Conservation (phyloP, 192 early-diverging fungal species). For the Spizellomyces punctatus region DNA sequence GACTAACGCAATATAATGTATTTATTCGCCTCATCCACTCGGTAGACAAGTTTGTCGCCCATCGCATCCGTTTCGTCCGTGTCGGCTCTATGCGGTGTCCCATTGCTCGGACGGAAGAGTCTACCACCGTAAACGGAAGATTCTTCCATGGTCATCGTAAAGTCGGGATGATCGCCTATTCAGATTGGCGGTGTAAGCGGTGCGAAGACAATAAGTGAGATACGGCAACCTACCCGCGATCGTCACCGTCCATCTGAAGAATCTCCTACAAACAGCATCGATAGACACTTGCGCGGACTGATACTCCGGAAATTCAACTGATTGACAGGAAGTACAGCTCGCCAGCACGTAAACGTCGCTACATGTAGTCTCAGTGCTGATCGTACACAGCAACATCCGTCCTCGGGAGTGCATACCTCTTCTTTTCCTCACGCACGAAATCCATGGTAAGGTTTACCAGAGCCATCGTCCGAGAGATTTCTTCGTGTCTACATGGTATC, state of each 20-base stretch:
- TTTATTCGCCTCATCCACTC: background rate
- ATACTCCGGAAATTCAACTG: background rate
- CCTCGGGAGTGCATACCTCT: background rate
- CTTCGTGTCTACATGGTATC: background rate
- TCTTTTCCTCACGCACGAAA: background rate
- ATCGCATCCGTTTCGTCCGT: too few species aligned
- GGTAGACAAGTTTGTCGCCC: background rate
- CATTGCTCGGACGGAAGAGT: background rate
- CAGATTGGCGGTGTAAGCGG: background rate
- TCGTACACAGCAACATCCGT: background rate
- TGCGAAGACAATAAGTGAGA: background rate
- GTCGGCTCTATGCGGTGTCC: too few species aligned
- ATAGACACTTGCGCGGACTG: background rate
- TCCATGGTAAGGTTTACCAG: background rate
- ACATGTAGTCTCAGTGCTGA: background rate
- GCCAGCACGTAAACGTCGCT: background rate
- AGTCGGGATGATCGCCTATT: background rate
- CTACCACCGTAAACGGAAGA: background rate
- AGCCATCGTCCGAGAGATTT: background rate
- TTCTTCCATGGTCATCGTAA: background rate
- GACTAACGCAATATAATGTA: background rate
- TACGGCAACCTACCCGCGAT: background rate
- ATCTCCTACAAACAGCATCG: background rate
- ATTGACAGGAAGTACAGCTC: background rate
- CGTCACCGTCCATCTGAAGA: background rate